A percentile compares a stretch with the other conserved stretches of the same genome.
Evolutionary conservation across 2,329 filamentous ascomycete species (phyloP).

Genomic region (Fusarium temperatum): DNA sequence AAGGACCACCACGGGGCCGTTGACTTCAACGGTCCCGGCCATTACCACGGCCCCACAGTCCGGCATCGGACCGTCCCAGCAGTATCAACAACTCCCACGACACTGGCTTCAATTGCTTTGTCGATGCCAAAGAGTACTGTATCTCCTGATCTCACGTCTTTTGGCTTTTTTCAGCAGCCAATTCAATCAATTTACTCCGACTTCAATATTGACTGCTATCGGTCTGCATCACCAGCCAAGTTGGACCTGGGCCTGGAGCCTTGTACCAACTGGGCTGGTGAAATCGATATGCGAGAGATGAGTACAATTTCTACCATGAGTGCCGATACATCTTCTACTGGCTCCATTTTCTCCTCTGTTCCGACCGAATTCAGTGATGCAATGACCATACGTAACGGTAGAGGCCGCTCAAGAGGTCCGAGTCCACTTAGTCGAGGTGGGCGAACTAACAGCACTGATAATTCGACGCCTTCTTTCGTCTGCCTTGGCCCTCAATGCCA

Average conservation of each 20-base stretch:
- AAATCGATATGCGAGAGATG: slow-evolving; percentile 17
- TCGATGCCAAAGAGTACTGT: neutral
- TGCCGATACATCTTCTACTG: slow-evolving; percentile 43
- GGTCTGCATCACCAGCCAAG: slow-evolving; percentile 21
- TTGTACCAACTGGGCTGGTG: slow-evolving; percentile 5
- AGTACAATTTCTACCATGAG: slow-evolving; percentile 39
- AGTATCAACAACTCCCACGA: slow-evolving; percentile 4
- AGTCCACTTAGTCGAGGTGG: slow-evolving; percentile 36
- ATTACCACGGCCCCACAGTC: slow-evolving; percentile 23
- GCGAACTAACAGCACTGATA: slow-evolving; percentile 19
- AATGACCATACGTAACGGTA: slow-evolving; percentile 20
- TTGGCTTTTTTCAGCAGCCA: neutral
- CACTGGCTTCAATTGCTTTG: neutral
- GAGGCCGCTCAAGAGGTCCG: slow-evolving; percentile 31
- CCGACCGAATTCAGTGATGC: slow-evolving; percentile 43
- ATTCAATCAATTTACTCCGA: neutral
- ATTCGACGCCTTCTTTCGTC: slow-evolving; percentile 30
- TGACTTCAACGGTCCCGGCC: neutral
- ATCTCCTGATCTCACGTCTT: neutral
- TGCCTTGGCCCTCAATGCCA: slow-evolving; percentile 44
- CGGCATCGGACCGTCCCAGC: slow-evolving; percentile 15
- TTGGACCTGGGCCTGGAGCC: slow-evolving; percentile 15
- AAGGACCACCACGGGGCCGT: slow-evolving; percentile 14
- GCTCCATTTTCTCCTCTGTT: slow-evolving; percentile 44
- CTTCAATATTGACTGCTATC: slow-evolving; percentile 15